Evolutionary conservation across 495 filamentous ascomycete genomes (phyloP).

Genomic region (Filosporella fistucella): DNA sequence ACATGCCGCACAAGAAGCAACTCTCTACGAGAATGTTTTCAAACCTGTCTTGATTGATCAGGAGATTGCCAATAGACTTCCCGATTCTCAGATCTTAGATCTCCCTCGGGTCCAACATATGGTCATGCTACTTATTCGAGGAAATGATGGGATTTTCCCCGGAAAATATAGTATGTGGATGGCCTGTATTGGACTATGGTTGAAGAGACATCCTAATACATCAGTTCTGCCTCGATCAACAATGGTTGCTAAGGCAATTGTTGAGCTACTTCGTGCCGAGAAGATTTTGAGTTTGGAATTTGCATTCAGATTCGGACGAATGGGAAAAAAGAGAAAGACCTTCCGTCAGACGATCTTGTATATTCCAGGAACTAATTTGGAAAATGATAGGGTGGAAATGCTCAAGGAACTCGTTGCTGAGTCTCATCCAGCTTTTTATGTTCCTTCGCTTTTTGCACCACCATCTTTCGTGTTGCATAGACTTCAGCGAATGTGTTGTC

Average conservation of each 20-base stretch:
- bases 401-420: constrained; percentile 15
- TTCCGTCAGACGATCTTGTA: constrained; percentile 3
- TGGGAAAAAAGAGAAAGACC: constrained; percentile 12
- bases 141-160: constrained; percentile 69
- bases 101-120: too few relatives aligned
- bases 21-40: not conserved
- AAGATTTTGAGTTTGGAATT: constrained; percentile 60
- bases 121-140: constrained; percentile 63
- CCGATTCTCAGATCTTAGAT: not conserved
- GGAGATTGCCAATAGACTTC: not conserved
- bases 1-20: not conserved
- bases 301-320: constrained; percentile 39
- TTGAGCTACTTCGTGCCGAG: constrained; percentile 53
- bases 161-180: constrained; percentile 67
- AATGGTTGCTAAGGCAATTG: constrained; percentile 47
- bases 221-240: constrained; percentile 26
- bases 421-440: constrained; percentile 15
- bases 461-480: constrained; percentile 7
- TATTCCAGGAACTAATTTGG: not conserved
- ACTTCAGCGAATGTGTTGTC: constrained; percentile 7
- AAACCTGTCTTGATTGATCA: not conserved
- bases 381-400: not conserved
- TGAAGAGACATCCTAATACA: constrained; percentile 50
- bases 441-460: constrained; percentile 18
- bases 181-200: constrained; percentile 61